Base-by-base conservation (phyloP, 2,329 filamentous ascomycete genomes). In the Botrytis sinoallii region DNA sequence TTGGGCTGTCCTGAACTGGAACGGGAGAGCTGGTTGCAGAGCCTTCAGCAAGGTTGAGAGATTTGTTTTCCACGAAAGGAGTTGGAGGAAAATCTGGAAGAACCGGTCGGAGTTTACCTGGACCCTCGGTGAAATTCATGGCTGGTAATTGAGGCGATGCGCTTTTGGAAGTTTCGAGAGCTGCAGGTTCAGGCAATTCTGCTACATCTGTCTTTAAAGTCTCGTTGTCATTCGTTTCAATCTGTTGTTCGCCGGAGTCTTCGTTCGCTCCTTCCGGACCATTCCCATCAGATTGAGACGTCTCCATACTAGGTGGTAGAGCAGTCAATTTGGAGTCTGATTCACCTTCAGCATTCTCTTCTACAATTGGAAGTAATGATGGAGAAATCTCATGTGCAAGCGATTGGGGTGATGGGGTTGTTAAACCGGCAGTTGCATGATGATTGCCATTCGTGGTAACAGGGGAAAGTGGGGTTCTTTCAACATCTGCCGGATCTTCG, bases 341-440 rank as follows among this genome's bases (percentile, higher is more conserved):
- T 8, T 76, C 73, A n/a, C 55, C 63, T 18, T 77, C 73, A 18
- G 75, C 75, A 61, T 78, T 72, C 35, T 78, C 78, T 74, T 80
- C 78, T 2, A 70, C 61, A 35, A 79, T 79, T 12, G 78, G 75
- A 48, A 74, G 73, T 32, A 80, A 76, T 61, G 76, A 77, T 60
- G 77, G 76, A 35, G 77, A 78, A 22, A 42, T 68, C 65, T 77
- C 74, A 42, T 74, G 68, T 48, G 74, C 74, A 44, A 75, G 63
- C 18, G 76, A 25, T 52, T 63, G 67, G 25, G 75, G 75, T 2
- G 78, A 78, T 7, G 74, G 71, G 4, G 59, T 46, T 29, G 67
- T 40, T 25, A 74, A 25, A 8, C 75, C 71, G 42, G 63, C 20
- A 40, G 32, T 52, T 35, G 40, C 20, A 52, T 73, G 63, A 25